These are phyloP conservation scores for Sarcomyxa edulis DNA, from an alignment of 768 basidiomycete species.

Conservation along the genomic window DNA sequence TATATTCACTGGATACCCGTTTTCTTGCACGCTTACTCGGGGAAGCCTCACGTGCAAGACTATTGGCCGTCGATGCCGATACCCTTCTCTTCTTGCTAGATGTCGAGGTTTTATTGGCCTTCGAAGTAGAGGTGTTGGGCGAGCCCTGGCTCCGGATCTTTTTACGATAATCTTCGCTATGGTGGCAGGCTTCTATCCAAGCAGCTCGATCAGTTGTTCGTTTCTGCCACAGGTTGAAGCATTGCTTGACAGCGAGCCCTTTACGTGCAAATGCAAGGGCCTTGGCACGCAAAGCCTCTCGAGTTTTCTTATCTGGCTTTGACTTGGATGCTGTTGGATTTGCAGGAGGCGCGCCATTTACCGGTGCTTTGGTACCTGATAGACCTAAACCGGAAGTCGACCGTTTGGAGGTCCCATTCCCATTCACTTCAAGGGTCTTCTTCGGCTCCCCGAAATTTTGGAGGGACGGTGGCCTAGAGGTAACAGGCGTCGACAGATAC, in stretches of 20 bases:
- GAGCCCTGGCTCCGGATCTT: conserved; percentile 30
- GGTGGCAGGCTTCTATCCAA: conserved; percentile 59
- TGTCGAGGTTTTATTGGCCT: too few relatives aligned
- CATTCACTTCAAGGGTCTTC: too few relatives aligned
- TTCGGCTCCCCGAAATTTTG: conserved; percentile 11
- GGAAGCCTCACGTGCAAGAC: too few relatives aligned
- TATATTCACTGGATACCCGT: conserved; percentile 39
- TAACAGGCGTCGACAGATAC: conserved; percentile 27
- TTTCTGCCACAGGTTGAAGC: conserved; percentile 43
- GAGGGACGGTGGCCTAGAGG: conserved; percentile 14
- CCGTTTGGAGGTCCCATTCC: too few relatives aligned
- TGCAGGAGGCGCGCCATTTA: too few relatives aligned
- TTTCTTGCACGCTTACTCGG: conserved; percentile 36
- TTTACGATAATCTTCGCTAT: conserved; percentile 56
- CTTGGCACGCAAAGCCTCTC: conserved; percentile 30
- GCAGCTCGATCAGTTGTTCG: conserved; percentile 37
- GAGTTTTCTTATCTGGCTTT: conserved; percentile 4
- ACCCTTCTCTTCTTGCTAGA: conserved; percentile 28
- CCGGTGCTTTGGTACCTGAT: too few relatives aligned
- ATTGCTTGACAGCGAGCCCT: conserved; percentile 32
- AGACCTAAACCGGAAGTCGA: too few relatives aligned
- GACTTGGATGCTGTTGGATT: too few relatives aligned
- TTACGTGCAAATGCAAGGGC: conserved; percentile 38
- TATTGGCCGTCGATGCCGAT: conserved; percentile 11
- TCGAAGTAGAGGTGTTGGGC: conserved; percentile 8